Percentiles rank a stretch among this genome's conserved stretches.
Conservation (phyloP, 1,284 basidiomycete species). For the Rhodotorula sp. region DNA sequence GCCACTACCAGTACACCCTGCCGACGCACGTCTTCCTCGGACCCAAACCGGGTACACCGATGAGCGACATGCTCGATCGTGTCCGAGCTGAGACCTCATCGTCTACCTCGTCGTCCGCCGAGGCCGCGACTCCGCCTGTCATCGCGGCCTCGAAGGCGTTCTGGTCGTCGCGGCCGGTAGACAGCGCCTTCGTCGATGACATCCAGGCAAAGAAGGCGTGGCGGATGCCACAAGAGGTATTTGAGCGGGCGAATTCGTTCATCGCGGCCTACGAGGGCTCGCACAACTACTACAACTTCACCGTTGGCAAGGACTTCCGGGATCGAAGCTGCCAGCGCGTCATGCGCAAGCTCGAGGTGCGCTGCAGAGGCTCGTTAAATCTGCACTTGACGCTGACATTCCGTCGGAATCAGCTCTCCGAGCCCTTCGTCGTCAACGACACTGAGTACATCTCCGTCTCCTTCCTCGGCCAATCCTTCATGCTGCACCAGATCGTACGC, state of each 20-base stretch:
- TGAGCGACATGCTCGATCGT: constrained; percentile 56
- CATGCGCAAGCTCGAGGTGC: constrained; percentile 80
- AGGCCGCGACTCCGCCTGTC: constrained; percentile 11
- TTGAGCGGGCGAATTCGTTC: constrained; percentile 60
- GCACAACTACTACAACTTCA: constrained; percentile 96
- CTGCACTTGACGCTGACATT: too few relatives aligned
- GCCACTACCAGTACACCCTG: constrained; percentile 96
- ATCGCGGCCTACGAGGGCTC: constrained; percentile 68
- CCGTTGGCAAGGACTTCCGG: constrained; percentile 70
- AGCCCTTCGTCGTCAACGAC: constrained; percentile 78
- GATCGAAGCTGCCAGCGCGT: constrained; percentile 54
- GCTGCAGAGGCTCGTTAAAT: too few relatives aligned
- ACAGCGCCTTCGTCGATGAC: constrained; percentile 22
- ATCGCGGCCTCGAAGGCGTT: constrained; percentile 23
- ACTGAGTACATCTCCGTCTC: constrained; percentile 94
- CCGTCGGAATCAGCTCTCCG: constrained; percentile 71
- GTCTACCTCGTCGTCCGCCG: not conserved
- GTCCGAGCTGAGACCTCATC: not conserved
- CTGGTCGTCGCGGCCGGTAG: constrained; percentile 21
- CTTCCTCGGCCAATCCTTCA: constrained; percentile 97
- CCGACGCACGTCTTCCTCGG: constrained; percentile 92
- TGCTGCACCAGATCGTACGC: constrained; percentile 81
- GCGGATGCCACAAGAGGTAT: constrained; percentile 59
- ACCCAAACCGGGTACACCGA: constrained; percentile 71
- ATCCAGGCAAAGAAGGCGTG: constrained; percentile 61